Evolutionary conservation across 352 stramenopile genomes (phyloP).

Genomic region (Phytophthora lateralis): DNA sequence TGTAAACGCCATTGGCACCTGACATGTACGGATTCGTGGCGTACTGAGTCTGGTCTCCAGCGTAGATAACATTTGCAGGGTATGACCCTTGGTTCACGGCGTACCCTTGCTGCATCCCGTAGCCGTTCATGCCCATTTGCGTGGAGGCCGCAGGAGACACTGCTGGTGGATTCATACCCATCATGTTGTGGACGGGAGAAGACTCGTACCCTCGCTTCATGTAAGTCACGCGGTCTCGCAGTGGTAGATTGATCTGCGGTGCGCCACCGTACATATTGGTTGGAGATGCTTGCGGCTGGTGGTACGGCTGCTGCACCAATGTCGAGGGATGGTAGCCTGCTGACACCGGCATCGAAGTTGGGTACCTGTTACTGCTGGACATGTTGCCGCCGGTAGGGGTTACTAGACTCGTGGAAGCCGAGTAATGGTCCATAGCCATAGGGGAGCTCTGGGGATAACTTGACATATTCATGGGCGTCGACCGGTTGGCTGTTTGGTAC

Average conservation of each 20-base stretch:
- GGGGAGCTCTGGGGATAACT: constrained; percentile 40
- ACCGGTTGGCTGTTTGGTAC: constrained; percentile 34
- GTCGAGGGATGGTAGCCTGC: constrained; percentile 29
- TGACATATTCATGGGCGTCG: constrained; percentile 16
- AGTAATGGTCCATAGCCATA: constrained; percentile 40
- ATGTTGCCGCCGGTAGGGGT: constrained; percentile 25
- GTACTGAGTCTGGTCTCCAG: constrained; percentile 33
- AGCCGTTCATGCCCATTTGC: constrained; percentile 35
- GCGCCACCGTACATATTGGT: constrained; percentile 38
- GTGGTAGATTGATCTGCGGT: constrained; percentile 64
- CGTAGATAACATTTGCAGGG: constrained; percentile 46
- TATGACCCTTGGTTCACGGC: constrained; percentile 34
- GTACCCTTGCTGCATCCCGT: constrained; percentile 42
- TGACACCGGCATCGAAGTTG: constrained; percentile 23
- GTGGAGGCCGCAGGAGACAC: constrained; percentile 28
- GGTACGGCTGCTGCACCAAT: constrained; percentile 38
- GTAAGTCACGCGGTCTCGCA: constrained; percentile 62
- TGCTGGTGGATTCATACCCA: constrained; percentile 32
- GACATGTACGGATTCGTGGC: constrained; percentile 42
- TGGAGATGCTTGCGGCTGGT: constrained; percentile 44
- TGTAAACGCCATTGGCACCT: constrained; percentile 31
- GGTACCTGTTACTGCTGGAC: constrained; percentile 28
- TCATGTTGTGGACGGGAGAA: constrained; percentile 37
- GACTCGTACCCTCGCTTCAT: constrained; percentile 53
- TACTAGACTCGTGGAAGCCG: constrained; percentile 12